phyloP scores from a whole-genome alignment of 148 eudicot species.

The Beta vulgaris region DNA sequence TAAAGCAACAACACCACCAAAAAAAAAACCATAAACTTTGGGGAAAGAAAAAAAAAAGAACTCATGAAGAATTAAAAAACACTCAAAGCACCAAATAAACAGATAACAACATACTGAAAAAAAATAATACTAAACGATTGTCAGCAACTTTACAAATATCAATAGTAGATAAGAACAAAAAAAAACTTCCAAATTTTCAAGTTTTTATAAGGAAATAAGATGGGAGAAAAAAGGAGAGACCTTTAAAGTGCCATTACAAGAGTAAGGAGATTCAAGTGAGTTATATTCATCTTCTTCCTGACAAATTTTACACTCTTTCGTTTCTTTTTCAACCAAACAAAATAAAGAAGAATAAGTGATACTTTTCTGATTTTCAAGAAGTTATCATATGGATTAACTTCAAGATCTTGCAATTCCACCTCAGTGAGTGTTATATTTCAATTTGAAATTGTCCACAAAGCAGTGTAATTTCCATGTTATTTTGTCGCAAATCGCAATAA shows the following conservation, averaged over 20 bases:
- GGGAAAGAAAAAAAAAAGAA: background rate
- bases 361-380: background rate
- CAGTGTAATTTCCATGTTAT: no score
- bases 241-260: constrained; percentile 90
- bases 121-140: background rate
- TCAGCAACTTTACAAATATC: background rate
- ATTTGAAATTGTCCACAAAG: no score
- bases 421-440: no score
- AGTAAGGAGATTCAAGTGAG: constrained; percentile 72
- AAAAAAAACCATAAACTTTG: background rate
- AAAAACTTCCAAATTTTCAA: background rate
- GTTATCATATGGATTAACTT: no score
- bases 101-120: background rate
- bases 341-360: background rate
- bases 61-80: background rate
- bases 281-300: constrained; percentile 73
- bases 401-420: no score
- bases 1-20: background rate
- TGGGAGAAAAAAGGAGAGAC: constrained; percentile 29
- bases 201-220: background rate
- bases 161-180: background rate
- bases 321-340: constrained; percentile 20
- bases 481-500: no score
- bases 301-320: constrained; percentile 79
- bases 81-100: background rate